Evolutionary conservation across 148 eudicot genomes (phyloP).

Genomic region (Dysphania ambrosioides): DNA sequence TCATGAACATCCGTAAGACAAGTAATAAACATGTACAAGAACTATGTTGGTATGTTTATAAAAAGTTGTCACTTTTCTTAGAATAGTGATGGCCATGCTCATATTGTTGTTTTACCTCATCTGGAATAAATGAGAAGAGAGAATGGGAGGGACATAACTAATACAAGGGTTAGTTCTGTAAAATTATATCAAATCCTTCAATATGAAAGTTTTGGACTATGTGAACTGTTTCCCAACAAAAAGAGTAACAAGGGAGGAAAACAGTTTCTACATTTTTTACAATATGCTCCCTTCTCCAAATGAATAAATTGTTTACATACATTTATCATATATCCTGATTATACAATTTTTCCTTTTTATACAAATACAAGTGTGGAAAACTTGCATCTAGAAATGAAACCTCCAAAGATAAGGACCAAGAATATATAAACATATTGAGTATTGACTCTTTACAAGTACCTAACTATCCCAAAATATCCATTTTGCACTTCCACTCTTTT

Average conservation of each 20-base stretch:
- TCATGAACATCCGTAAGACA: no score
- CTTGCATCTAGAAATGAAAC: not conserved
- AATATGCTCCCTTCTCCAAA: no score
- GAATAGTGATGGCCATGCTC: not conserved
- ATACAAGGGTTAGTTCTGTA: not conserved
- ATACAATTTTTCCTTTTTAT: not conserved
- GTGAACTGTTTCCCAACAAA: not conserved
- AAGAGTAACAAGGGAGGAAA: no score
- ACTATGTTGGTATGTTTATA: no score
- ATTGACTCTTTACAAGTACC: not conserved
- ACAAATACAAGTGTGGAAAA: not conserved
- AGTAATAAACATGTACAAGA: no score
- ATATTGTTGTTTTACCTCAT: not conserved
- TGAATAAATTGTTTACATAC: not conserved
- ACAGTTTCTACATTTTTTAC: not conserved
- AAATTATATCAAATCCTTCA: slow-evolving; percentile 1
- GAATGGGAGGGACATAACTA: not conserved
- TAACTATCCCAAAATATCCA: not conserved
- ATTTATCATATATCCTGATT: not conserved
- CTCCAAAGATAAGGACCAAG: not conserved
- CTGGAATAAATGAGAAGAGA: not conserved
- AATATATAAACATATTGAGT: not conserved
- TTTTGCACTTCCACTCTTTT: not conserved
- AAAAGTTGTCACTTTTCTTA: not conserved
- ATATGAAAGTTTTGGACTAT: not conserved